Percentiles rank a stretch among this genome's conserved stretches.
phyloP scores from a whole-genome alignment of 2,329 filamentous ascomycete species.

The Thelonectria rubi region DNA sequence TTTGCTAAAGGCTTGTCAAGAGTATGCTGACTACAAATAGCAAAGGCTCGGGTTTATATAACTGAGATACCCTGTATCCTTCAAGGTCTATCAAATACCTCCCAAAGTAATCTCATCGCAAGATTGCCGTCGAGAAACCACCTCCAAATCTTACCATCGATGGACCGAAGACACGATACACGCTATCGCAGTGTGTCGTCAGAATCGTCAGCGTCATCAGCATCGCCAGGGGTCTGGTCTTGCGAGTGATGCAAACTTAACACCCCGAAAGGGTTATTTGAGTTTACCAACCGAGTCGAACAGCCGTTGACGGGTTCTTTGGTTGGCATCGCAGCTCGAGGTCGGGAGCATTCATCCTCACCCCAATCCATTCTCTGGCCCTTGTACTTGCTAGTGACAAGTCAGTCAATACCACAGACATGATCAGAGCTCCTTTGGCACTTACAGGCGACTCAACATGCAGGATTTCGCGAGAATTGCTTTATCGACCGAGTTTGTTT shows the following conservation, averaged over 20 bases:
- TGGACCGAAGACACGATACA: neutral
- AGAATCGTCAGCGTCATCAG: neutral
- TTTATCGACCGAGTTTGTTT: conserved; percentile 79
- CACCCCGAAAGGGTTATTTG: neutral
- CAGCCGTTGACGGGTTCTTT: neutral
- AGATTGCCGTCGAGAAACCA: neutral
- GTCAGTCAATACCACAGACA: conserved; percentile 27
- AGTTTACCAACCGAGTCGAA: neutral
- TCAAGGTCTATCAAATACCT: neutral
- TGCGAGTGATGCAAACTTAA: neutral
- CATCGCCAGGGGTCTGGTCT: neutral
- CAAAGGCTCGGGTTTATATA: neutral
- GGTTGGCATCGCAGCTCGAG: neutral
- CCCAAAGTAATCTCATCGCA: neutral
- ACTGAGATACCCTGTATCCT: neutral
- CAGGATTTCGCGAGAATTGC: conserved; percentile 80
- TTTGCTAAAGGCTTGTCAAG: neutral
- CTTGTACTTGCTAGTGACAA: conserved; percentile 38
- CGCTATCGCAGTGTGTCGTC: neutral
- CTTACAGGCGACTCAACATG: conserved; percentile 72
- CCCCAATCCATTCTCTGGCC: neutral
- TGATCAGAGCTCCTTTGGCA: conserved; percentile 14
- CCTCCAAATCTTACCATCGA: neutral
- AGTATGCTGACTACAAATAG: neutral
- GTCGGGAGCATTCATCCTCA: neutral